These are phyloP conservation scores for Neurospora discreta DNA, from an alignment of 495 filamentous ascomycete species.

Conservation along the genomic window DNA sequence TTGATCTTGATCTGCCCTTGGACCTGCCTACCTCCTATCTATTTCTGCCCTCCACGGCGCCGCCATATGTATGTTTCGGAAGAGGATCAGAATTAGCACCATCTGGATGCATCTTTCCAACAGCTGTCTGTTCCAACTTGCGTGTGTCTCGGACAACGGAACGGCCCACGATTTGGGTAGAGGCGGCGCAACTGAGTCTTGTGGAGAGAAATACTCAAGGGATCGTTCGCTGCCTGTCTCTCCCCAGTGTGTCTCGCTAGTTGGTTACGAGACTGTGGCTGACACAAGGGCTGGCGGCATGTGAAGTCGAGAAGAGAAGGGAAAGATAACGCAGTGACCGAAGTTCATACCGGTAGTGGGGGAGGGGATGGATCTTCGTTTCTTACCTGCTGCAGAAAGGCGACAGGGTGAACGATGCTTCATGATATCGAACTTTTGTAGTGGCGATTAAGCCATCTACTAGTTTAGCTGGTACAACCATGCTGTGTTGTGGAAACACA, in stretches of 20 bases:
- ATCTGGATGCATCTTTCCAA: not conserved
- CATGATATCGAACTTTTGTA: no score
- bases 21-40: not conserved
- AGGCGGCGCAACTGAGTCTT: not conserved
- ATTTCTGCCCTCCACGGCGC: not conserved
- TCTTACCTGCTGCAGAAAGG: no score
- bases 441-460: no score
- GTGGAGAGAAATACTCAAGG: not conserved
- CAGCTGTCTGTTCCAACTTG: not conserved
- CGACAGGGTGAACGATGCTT: no score
- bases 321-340: not conserved
- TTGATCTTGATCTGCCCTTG: not conserved
- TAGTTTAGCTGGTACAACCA: no score
- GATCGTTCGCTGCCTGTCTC: not conserved
- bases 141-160: not conserved
- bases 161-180: not conserved
- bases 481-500: no score
- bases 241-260: not conserved
- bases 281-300: not conserved
- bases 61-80: not conserved
- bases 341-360: not conserved
- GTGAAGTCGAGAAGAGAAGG: no score
- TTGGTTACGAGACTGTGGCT: not conserved
- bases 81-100: not conserved
- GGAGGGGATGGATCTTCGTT: no score